These are phyloP conservation scores for Hypholoma fasciculare DNA, from an alignment of 768 basidiomycete genomes.

Conservation along the genomic window DNA sequence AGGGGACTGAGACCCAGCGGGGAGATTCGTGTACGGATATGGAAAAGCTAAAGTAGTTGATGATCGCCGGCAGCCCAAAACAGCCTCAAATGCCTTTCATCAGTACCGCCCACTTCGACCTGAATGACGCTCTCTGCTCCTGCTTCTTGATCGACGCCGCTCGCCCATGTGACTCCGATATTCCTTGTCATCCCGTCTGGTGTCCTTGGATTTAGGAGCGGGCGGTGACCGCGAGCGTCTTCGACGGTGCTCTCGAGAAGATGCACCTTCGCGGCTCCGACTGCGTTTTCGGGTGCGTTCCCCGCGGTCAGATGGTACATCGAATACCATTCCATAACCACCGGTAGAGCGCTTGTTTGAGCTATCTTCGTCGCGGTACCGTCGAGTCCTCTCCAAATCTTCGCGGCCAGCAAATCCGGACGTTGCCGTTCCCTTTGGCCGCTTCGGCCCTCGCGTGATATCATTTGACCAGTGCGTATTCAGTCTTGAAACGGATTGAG, in stretches of 20 bases:
- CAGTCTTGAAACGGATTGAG: slow-evolving; percentile 90
- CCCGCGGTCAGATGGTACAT: slow-evolving; percentile 48
- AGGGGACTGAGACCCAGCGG: neutral
- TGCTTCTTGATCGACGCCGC: slow-evolving; percentile 19
- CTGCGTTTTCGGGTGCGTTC: slow-evolving; percentile 50
- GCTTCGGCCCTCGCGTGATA: slow-evolving; percentile 50
- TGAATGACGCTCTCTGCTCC: slow-evolving; percentile 26
- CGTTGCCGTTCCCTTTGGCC: slow-evolving; percentile 34
- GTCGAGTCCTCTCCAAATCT: slow-evolving; percentile 70
- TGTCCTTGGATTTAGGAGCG: slow-evolving; percentile 23
- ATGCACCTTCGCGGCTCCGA: slow-evolving; percentile 46
- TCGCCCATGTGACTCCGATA: slow-evolving; percentile 22
- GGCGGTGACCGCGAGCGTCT: slow-evolving; percentile 41
- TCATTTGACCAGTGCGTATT: slow-evolving; percentile 85
- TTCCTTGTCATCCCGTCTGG: slow-evolving; percentile 26
- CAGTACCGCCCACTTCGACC: slow-evolving; percentile 23
- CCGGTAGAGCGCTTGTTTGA: slow-evolving; percentile 19
- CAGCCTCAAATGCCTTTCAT: slow-evolving; percentile 14
- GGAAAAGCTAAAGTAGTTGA: neutral
- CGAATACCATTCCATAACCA: slow-evolving; percentile 84
- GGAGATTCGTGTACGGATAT: neutral
- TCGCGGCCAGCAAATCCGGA: slow-evolving; percentile 65
- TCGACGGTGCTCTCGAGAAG: slow-evolving; percentile 27
- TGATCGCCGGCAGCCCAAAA: slow-evolving; percentile 8
- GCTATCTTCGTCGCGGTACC: slow-evolving; percentile 55